Evolutionary conservation across 108 stramenopile species (phyloP), one percentile per base, ranked within the genome.

Genomic region (Nannochloropsis granulata): DNA sequence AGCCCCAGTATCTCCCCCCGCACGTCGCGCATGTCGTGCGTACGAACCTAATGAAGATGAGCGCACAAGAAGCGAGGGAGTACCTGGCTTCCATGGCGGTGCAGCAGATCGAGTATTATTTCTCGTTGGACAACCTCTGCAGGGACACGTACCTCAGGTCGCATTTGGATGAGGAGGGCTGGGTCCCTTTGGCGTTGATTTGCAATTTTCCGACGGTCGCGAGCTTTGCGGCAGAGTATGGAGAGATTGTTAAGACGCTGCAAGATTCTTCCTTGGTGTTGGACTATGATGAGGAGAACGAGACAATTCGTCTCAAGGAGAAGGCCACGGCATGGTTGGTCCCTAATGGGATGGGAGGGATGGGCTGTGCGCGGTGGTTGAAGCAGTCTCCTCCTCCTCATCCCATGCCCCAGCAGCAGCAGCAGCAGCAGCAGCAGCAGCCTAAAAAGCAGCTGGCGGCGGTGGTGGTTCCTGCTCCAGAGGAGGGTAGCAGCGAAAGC

Each of bases 91-190:
- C 81, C 23, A 71, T 89, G 86, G 85, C 87, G 16, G 85, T 85
- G 24, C 85, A 23, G 84, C 90, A 90, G 84, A 88, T 90, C 23
- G 90, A 90, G 45, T 90, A 90, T 83, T 90, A 90, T 78, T 90
- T 90, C 45, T 88, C 86, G 34, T 84, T 88, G 86, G 89, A 90
- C 43, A 90, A 90, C 82, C 81, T 90, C 44, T 82, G 83, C 44
- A 46, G 85, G 23, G 90, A 90, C 44, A 85, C 83, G 23, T 90
- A 86, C 79, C 87, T 90, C 43, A 43, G 84, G 16, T 88, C 89
- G 24, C 86, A 90, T 83, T 88, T 90, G 89, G 90, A 90, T 44
- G 87, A 89, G 44, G 89, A 90, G 82, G 89, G 78, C 25, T 86
- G 43, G 21, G 86, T 86, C 24, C 24, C 82, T 24, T 82, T 86